Percentiles rank a stretch among this genome's conserved stretches.
These are phyloP conservation scores for Aspergillus pseudoterreus DNA, from an alignment of 2,329 filamentous ascomycete species.

Conservation along the genomic window DNA sequence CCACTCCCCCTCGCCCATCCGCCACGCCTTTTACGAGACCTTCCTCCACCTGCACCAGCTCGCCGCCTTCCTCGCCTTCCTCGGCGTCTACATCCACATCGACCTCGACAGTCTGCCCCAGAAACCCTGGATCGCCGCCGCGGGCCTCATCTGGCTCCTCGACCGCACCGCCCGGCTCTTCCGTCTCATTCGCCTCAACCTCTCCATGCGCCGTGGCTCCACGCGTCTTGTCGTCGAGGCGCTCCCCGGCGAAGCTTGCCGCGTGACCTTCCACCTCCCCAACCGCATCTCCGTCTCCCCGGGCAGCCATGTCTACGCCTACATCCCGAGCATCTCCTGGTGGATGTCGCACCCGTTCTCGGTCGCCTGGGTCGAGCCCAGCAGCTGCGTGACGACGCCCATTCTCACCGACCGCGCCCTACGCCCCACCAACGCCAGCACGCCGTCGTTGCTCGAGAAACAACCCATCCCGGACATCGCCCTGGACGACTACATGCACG, in stretches of 20 bases:
- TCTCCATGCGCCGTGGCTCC: constrained; percentile 45
- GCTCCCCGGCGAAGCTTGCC: constrained; percentile 57
- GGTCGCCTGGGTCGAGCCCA: constrained; percentile 44
- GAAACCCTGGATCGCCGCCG: constrained; percentile 34
- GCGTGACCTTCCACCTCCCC: constrained; percentile 58
- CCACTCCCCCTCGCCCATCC: constrained; percentile 43
- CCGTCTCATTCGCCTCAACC: constrained; percentile 53
- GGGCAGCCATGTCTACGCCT: constrained; percentile 59
- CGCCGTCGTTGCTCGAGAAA: constrained; percentile 30
- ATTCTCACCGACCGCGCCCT: constrained; percentile 17
- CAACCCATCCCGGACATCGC: constrained; percentile 18
- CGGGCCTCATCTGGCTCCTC: constrained; percentile 37
- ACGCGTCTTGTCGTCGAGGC: constrained; percentile 56
- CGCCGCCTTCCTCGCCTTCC: constrained; percentile 39
- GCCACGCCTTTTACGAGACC: constrained; percentile 46
- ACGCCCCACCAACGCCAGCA: constrained; percentile 11
- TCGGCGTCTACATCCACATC: constrained; percentile 45
- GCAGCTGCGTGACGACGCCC: constrained; percentile 20
- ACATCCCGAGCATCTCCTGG: constrained; percentile 49
- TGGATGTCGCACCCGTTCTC: constrained; percentile 51
- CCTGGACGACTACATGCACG: constrained; percentile 21
- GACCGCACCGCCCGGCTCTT: constrained; percentile 46
- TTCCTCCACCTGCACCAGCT: constrained; percentile 48
- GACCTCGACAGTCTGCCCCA: constrained; percentile 40
- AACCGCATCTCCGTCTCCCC: constrained; percentile 52